These are phyloP conservation scores for Boletus semigastroideus DNA, from an alignment of 1,284 basidiomycete genomes.

Conservation along the genomic window DNA sequence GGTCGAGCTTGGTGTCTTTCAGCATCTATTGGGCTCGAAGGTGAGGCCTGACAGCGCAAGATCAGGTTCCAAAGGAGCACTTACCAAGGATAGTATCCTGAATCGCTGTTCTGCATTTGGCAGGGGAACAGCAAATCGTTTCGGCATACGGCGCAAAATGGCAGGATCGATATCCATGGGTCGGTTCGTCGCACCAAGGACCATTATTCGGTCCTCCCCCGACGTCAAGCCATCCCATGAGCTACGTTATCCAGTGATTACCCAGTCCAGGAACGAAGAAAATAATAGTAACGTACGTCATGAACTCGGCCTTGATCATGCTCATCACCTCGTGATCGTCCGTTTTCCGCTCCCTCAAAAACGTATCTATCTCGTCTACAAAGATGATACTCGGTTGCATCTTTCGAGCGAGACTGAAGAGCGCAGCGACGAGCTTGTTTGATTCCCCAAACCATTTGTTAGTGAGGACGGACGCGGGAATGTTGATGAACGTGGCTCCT, in stretches of 20 bases:
- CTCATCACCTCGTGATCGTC: constrained; percentile 97
- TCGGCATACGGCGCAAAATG: constrained; percentile 95
- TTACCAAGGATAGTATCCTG: constrained; percentile 88
- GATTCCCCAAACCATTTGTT: constrained; percentile 99
- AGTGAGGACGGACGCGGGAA: constrained; percentile 75
- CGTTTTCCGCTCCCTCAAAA: constrained; percentile 83
- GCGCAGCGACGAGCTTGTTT: constrained; percentile 94
- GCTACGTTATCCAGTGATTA: constrained; percentile 39
- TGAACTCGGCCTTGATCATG: constrained; percentile 99
- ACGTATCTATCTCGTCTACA: constrained; percentile 96
- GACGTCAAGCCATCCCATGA: constrained; percentile 98
- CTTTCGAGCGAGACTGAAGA: constrained; percentile 86
- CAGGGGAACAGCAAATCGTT: constrained; percentile 89
- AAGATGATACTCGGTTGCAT: constrained; percentile 90
- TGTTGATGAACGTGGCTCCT: constrained; percentile 95
- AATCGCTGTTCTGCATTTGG: constrained; percentile 82
- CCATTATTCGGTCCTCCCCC: constrained; percentile 81
- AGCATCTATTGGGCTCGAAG: constrained; percentile 65
- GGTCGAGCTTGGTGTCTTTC: constrained; percentile 68
- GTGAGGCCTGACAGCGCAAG: background rate
- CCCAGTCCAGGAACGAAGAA: background rate
- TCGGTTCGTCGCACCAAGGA: constrained; percentile 95
- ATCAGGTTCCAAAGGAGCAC: constrained; percentile 15
- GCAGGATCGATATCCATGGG: constrained; percentile 96
- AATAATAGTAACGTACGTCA: constrained; percentile 71